Conservation (phyloP, 129 eudicot species). For the Flaveria robusta region DNA sequence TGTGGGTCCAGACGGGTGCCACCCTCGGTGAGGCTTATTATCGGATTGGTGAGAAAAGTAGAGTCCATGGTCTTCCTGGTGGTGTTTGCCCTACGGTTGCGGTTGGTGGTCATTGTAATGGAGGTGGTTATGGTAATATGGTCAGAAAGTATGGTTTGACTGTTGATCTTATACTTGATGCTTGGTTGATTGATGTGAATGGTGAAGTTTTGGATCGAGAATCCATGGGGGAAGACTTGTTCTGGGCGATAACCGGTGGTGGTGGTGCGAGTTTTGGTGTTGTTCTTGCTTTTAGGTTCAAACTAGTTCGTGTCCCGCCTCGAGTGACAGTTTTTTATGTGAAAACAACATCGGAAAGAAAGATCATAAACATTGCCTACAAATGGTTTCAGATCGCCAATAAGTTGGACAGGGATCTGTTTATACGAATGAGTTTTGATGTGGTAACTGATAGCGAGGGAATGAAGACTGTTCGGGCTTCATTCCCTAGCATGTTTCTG, state of each 20-base stretch:
- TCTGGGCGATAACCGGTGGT: background rate
- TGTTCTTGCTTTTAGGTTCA: background rate
- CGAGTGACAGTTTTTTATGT: background rate
- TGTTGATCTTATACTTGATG: background rate
- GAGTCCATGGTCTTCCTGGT: background rate
- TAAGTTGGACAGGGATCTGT: background rate
- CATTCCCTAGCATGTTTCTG: background rate
- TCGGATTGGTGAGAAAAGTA: background rate
- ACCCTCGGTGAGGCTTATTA: slow-evolving; percentile 2
- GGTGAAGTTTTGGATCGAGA: background rate
- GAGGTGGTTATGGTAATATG: slow-evolving; percentile 3
- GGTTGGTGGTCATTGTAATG: background rate
- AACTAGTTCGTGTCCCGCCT: background rate
- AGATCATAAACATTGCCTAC: background rate
- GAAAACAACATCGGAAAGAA: background rate
- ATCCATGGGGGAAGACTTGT: slow-evolving; percentile 1
- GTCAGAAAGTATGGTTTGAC: background rate
- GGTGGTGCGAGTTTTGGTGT: slow-evolving; percentile 11
- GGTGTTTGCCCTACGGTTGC: background rate
- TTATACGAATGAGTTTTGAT: background rate
- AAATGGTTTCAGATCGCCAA: background rate
- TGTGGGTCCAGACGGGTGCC: background rate
- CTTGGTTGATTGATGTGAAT: background rate
- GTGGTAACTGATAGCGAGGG: background rate
- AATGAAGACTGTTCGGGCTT: background rate